Evolutionary conservation across 192 early-diverging fungal genomes (phyloP).

Genomic region (Coemansia pectinata): DNA sequence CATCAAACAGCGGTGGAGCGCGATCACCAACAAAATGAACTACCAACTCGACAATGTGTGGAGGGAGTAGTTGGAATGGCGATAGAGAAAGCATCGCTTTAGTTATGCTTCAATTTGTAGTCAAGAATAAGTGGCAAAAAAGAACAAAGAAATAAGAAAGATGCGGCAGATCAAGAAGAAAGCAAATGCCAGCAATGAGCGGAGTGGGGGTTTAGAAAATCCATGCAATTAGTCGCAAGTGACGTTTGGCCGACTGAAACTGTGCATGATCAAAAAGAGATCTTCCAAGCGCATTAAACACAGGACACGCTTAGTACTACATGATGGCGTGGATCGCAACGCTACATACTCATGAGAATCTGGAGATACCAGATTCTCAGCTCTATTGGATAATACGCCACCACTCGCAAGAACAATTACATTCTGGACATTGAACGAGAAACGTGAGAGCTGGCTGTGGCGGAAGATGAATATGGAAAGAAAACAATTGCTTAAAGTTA

Average conservation of each 20-base stretch:
- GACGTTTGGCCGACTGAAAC: neutral
- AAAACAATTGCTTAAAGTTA: neutral
- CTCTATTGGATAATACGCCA: neutral
- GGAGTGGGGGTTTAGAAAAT: neutral
- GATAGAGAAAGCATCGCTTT: neutral
- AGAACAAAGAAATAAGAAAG: neutral
- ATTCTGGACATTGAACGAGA: neutral
- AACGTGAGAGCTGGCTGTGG: neutral
- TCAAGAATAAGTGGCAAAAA: neutral
- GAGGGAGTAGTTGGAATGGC: neutral
- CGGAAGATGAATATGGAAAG: neutral
- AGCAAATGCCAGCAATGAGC: neutral
- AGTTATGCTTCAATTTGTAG: neutral
- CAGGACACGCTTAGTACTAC: neutral
- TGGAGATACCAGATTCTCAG: neutral
- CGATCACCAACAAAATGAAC: neutral
- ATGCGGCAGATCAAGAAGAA: neutral
- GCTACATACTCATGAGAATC: neutral
- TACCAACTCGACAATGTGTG: neutral
- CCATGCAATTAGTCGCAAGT: neutral
- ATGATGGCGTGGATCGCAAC: neutral
- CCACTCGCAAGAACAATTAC: neutral
- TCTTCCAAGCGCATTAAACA: neutral
- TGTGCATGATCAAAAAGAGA: neutral
- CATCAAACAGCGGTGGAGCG: neutral